Percentiles rank a stretch among this genome's conserved stretches.
These are phyloP conservation scores for Tuctoria greenei DNA, from an alignment of 176 grass and related monocot genomes.

Conservation along the genomic window DNA sequence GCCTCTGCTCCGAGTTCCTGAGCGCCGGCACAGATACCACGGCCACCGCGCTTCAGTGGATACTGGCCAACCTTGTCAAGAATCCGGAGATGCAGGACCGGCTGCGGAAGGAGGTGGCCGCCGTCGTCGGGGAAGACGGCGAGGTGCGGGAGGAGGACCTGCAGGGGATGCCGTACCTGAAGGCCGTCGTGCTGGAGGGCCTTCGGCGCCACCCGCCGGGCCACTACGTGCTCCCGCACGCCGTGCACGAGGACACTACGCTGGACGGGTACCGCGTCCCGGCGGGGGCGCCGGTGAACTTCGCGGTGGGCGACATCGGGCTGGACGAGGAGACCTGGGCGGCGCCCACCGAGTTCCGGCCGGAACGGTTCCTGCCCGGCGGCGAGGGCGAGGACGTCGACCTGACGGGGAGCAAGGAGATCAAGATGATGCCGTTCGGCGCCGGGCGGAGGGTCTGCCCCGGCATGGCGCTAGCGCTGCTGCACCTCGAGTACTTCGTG, in stretches of 20 bases:
- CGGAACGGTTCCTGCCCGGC: constrained; percentile 47
- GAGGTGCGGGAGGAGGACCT: constrained; percentile 40
- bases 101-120: constrained; percentile 24
- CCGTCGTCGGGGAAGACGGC: not conserved
- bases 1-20: constrained; percentile 54
- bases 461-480: constrained; percentile 48
- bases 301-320: constrained; percentile 40
- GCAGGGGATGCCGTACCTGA: constrained; percentile 46
- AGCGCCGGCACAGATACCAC: constrained; percentile 53
- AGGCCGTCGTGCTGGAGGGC: constrained; percentile 50
- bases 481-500: constrained; percentile 67
- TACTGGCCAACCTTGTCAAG: constrained; percentile 52
- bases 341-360: constrained; percentile 17
- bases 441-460: constrained; percentile 46
- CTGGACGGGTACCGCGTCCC: constrained; percentile 49
- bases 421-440: constrained; percentile 71
- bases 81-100: constrained; percentile 29
- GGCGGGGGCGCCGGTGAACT: constrained; percentile 34
- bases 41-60: constrained; percentile 43
- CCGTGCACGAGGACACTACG: constrained; percentile 37
- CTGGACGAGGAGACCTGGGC: constrained; percentile 45
- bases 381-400: constrained; percentile 50
- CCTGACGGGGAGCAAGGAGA: constrained; percentile 55
- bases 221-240: constrained; percentile 54
- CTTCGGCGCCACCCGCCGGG: constrained; percentile 54